Evolutionary conservation across 352 stramenopile species (phyloP).

Genomic region (Aphanomyces stellatus): DNA sequence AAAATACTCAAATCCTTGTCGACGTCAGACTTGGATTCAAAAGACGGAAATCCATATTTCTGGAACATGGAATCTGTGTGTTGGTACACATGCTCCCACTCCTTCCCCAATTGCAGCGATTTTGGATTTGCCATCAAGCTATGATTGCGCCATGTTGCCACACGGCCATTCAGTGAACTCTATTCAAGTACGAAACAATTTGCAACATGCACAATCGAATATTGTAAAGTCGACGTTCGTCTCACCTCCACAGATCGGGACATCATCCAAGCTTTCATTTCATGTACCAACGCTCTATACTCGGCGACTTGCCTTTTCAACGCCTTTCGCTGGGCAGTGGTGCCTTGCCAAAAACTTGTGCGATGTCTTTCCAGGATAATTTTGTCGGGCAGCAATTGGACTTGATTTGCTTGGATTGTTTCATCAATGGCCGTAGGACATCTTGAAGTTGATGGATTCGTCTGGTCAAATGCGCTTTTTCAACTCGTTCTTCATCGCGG

Average conservation of each 20-base stretch:
- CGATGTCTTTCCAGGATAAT: not conserved
- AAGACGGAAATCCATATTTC: not conserved
- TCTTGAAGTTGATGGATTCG: no score
- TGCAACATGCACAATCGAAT: no score
- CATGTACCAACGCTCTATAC: not conserved
- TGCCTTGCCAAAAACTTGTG: not conserved
- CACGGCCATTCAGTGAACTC: not conserved
- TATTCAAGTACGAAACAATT: not conserved
- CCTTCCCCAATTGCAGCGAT: not conserved
- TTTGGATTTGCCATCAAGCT: not conserved
- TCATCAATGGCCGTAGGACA: no score
- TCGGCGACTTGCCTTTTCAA: not conserved
- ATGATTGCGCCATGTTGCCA: conserved; percentile 2
- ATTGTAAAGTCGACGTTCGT: not conserved
- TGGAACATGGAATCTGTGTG: conserved; percentile 1
- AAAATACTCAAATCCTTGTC: not conserved
- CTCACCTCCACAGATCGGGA: not conserved
- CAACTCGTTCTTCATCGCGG: no score
- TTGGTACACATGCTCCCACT: conserved; percentile 3
- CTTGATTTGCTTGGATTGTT: no score
- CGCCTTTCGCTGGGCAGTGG: not conserved
- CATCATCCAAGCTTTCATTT: not conserved
- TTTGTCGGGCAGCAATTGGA: no score
- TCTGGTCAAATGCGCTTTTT: no score
- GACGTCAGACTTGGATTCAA: not conserved